Percentiles rank a stretch among this genome's conserved stretches.
Evolutionary conservation across 2,329 filamentous ascomycete species (phyloP).

Genomic region (Aspergillus aculeatus): DNA sequence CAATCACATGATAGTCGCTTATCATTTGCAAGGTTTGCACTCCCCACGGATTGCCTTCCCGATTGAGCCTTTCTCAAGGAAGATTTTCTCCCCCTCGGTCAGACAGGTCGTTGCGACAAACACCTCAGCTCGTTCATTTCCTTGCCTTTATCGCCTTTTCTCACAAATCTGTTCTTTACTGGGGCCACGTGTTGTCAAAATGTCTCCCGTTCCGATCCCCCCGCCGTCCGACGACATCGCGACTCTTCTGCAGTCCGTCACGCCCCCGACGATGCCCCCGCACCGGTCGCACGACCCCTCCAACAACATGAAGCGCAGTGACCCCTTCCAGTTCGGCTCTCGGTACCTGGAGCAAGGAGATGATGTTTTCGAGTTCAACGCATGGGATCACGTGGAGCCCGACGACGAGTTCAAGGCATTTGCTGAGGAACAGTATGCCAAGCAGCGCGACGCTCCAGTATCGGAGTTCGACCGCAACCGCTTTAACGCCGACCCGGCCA

Average conservation of each 20-base stretch:
- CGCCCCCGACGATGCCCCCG: conserved; percentile 49
- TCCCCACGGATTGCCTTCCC: neutral
- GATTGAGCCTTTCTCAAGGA: neutral
- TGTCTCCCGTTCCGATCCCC: conserved; percentile 13
- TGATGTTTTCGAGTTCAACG: conserved; percentile 95
- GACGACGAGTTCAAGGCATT: conserved; percentile 86
- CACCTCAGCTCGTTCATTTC: neutral
- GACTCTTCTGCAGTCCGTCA: conserved; percentile 46
- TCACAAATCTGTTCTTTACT: neutral
- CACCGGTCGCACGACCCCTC: conserved; percentile 67
- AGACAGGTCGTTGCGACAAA: neutral
- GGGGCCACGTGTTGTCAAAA: neutral
- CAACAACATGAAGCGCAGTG: conserved; percentile 79
- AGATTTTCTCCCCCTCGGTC: neutral
- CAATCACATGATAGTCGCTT: conserved; percentile 7
- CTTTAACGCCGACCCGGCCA: conserved; percentile 86
- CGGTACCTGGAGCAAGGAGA: conserved; percentile 80
- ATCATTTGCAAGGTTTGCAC: conserved; percentile 6
- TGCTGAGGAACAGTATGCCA: conserved; percentile 76
- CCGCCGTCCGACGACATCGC: conserved; percentile 29
- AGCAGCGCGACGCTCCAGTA: conserved; percentile 82
- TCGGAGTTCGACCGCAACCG: conserved; percentile 88
- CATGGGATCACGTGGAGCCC: conserved; percentile 96
- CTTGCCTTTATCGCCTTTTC: neutral
- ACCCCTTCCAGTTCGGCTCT: conserved; percentile 95